A percentile compares a stretch with the other conserved stretches of the same genome.
Evolutionary conservation across 106 monocot genomes (phyloP).

Genomic region (Acanthochlamys bracteata): DNA sequence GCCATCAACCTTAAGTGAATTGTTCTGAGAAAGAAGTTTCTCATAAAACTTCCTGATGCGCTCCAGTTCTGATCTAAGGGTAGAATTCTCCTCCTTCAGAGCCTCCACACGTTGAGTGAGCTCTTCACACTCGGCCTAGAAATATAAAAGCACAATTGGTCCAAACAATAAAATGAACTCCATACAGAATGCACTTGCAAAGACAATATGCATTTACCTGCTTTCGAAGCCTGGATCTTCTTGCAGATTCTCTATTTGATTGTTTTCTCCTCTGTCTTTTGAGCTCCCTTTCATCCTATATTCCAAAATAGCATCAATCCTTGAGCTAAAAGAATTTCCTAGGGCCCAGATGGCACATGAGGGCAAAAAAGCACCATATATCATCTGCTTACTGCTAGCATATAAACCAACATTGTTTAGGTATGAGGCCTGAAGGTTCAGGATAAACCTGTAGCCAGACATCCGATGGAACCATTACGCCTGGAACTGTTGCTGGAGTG

Average conservation of each 20-base stretch:
- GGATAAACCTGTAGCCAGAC: slow-evolving; percentile 53
- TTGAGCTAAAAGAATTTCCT: background rate
- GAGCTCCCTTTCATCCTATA: slow-evolving; percentile 66
- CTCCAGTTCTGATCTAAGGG: slow-evolving; percentile 51
- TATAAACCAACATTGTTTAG: background rate
- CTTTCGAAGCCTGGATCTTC: slow-evolving; percentile 66
- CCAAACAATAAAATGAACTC: background rate
- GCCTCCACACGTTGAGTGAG: slow-evolving; percentile 48
- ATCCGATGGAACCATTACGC: slow-evolving; percentile 43
- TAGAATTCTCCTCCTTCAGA: slow-evolving; percentile 59
- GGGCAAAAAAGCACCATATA: background rate
- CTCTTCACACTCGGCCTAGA: slow-evolving; percentile 77
- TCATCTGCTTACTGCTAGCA: background rate
- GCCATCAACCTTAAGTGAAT: slow-evolving; percentile 45
- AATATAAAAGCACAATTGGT: background rate
- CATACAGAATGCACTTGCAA: background rate
- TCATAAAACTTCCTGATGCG: slow-evolving; percentile 61
- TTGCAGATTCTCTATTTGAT: slow-evolving; percentile 75
- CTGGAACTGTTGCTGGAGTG: slow-evolving; percentile 29
- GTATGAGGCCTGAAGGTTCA: background rate
- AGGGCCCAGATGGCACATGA: background rate
- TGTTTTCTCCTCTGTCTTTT: slow-evolving; percentile 75
- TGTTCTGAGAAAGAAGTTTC: slow-evolving; percentile 42
- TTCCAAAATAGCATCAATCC: background rate
- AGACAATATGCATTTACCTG: slow-evolving; percentile 29